phyloP scores from a whole-genome alignment of 805 yeast species.

The Starmerella gropengiesseri region DNA sequence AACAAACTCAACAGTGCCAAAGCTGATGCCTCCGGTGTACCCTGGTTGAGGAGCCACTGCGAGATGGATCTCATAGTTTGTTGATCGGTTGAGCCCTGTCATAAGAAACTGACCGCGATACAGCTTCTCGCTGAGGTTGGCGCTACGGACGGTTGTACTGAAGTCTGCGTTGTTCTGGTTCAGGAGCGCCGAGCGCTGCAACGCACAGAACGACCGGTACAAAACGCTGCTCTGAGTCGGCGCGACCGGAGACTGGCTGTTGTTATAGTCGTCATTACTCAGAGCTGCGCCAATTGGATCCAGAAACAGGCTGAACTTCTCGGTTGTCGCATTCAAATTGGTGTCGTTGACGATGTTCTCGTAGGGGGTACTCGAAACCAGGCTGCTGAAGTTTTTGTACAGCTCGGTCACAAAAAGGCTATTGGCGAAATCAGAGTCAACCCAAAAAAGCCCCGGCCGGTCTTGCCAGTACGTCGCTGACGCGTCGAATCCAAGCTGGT shows the following conservation, averaged over 20 bases:
- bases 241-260: background rate
- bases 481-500: constrained; percentile 45
- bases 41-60: constrained; percentile 27
- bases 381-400: constrained; percentile 14
- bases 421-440: constrained; percentile 61
- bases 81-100: constrained; percentile 47
- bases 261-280: constrained; percentile 25
- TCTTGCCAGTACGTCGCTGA: constrained; percentile 29
- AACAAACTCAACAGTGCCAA: constrained; percentile 42
- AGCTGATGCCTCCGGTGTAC: constrained; percentile 51
- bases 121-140: constrained; percentile 28
- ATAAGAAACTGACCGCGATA: constrained; percentile 51
- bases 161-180: constrained; percentile 28
- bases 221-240: constrained; percentile 23
- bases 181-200: constrained; percentile 40
- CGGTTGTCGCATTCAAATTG: constrained; percentile 10
- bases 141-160: constrained; percentile 36
- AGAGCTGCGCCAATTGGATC: too few relatives aligned
- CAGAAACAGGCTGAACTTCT: constrained; percentile 14
- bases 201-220: constrained; percentile 60
- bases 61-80: constrained; percentile 55
- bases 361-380: constrained; percentile 15
- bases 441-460: constrained; percentile 31
- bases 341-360: constrained; percentile 10
- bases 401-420: constrained; percentile 48